Percentiles rank a stretch among this genome's conserved stretches.
phyloP scores from a whole-genome alignment of 2,329 filamentous ascomycete species.

The Fusarium acutatum region DNA sequence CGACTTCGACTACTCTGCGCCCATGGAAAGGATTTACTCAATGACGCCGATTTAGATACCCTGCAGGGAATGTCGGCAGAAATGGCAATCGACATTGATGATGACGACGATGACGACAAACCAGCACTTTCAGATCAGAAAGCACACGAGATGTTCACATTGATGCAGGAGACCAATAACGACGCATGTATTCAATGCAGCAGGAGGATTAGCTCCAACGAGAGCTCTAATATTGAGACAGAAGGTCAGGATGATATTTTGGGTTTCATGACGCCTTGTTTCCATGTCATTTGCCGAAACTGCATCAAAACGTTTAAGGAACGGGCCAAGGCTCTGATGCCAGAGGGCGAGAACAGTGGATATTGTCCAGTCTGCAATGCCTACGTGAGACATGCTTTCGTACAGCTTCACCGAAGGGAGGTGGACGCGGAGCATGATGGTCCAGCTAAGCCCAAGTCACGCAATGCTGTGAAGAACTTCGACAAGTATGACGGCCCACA shows the following conservation, averaged over 20 bases:
- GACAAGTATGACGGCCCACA: conserved; percentile 84
- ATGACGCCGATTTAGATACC: conserved; percentile 80
- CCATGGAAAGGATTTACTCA: conserved; percentile 90
- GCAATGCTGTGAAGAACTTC: conserved; percentile 61
- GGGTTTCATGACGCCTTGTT: conserved; percentile 86
- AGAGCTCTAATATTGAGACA: conserved; percentile 64
- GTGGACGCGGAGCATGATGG: conserved; percentile 66
- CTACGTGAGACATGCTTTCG: conserved; percentile 69
- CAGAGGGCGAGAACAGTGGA: conserved; percentile 53
- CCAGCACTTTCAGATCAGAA: conserved; percentile 71
- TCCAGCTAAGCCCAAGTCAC: conserved; percentile 50
- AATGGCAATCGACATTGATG: conserved; percentile 88
- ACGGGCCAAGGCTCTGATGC: conserved; percentile 54
- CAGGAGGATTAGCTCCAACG: conserved; percentile 66
- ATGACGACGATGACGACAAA: conserved; percentile 71
- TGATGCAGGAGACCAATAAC: conserved; percentile 83
- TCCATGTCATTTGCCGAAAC: conserved; percentile 80
- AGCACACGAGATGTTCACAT: conserved; percentile 84
- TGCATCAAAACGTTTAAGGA: conserved; percentile 72
- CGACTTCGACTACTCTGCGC: conserved; percentile 90
- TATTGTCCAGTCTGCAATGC: conserved; percentile 75
- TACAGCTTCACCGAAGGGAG: conserved; percentile 72
- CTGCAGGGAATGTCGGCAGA: conserved; percentile 84
- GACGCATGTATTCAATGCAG: conserved; percentile 78
- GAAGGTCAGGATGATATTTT: conserved; percentile 72